Evolutionary conservation across 768 basidiomycete species (phyloP).

Genomic region (Collybia mongolica): DNA sequence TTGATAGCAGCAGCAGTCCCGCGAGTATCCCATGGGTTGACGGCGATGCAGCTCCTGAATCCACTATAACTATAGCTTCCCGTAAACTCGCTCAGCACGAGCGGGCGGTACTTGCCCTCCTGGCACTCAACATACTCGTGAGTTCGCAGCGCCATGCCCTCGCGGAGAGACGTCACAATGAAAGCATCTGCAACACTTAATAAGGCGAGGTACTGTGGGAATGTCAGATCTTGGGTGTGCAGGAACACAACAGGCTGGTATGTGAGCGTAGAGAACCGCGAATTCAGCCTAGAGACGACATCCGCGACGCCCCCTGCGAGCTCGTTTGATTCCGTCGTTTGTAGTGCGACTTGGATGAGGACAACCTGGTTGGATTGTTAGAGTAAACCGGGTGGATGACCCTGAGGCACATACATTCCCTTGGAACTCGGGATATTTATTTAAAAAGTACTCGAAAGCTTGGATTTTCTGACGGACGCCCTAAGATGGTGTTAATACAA

Average conservation of each 20-base stretch:
- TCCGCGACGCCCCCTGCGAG: conserved; percentile 72
- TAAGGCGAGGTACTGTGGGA: conserved; percentile 82
- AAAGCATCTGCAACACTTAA: conserved; percentile 84
- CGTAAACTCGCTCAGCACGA: conserved; percentile 86
- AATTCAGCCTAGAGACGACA: conserved; percentile 77
- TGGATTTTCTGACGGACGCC: conserved; percentile 83
- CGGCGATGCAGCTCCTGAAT: conserved; percentile 81
- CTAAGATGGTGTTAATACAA: conserved; percentile 18
- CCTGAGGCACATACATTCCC: conserved; percentile 48
- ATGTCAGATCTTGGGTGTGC: conserved; percentile 82
- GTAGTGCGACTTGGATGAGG: conserved; percentile 84
- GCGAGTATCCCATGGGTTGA: conserved; percentile 85
- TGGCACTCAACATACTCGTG: conserved; percentile 90
- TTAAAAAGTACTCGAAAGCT: conserved; percentile 81
- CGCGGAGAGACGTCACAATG: conserved; percentile 78
- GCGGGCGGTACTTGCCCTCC: conserved; percentile 61
- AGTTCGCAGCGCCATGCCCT: conserved; percentile 84
- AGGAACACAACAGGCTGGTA: conserved; percentile 88
- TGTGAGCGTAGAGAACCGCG: conserved; percentile 78
- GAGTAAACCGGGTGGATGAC: neutral
- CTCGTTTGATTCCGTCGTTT: conserved; percentile 78
- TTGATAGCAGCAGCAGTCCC: conserved; percentile 82
- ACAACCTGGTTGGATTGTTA: conserved; percentile 46
- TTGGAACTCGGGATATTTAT: conserved; percentile 76
- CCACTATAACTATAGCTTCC: conserved; percentile 86